Evolutionary conservation across 768 basidiomycete genomes (phyloP), one percentile per base, ranked within the genome.

Genomic region (Psilocybe tampanensis): DNA sequence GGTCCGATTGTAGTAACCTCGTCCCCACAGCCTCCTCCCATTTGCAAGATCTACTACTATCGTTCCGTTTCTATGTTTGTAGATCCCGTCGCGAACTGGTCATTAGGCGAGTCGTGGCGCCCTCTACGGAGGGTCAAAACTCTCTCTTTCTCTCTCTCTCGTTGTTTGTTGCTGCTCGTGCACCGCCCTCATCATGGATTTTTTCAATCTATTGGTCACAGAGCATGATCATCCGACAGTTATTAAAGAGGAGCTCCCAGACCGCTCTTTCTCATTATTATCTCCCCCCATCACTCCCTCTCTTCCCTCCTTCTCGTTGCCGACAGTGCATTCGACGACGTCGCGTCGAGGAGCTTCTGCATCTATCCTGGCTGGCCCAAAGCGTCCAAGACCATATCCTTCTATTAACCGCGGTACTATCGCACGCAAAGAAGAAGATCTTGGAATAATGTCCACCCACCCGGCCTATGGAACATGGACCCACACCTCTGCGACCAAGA

Each of bases 161-260:
- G 47, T 48, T 48, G 47, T 48, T 8, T 59, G 66, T 67, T 63
- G 60, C 63, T 26, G 57, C 55, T 44, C 47, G 63, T 73, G 76
- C 81, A 82, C 80, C 70, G 80, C 81, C 76, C 51, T 56, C 65
- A 68, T 68, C 66, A 76, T 74, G 75, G 68, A 72, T 66, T 66
- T 65, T 59, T 76, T 74, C 61, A 72, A 67, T 73, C 72, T 73
- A 62, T 69, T 55, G 44, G 61, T 66, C 60, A 52, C 68, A 54
- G 64, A 64, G 52, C 53, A 61, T 47, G 56, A 56, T 32, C 48
- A 56, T 19, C 57, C 60, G 55, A 59, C 62, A 55, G 67, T 67
- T 70, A 78, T 83, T 79, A 81, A 84, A 80, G 72, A 76, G 62
- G 80, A 83, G 68, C 60, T 69, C 53, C 52, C 55, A 50, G 73